A percentile compares a stretch with the other conserved stretches of the same genome.
Evolutionary conservation across 1,139 yeast species (phyloP).

Genomic region (Suhomyces taliae): DNA sequence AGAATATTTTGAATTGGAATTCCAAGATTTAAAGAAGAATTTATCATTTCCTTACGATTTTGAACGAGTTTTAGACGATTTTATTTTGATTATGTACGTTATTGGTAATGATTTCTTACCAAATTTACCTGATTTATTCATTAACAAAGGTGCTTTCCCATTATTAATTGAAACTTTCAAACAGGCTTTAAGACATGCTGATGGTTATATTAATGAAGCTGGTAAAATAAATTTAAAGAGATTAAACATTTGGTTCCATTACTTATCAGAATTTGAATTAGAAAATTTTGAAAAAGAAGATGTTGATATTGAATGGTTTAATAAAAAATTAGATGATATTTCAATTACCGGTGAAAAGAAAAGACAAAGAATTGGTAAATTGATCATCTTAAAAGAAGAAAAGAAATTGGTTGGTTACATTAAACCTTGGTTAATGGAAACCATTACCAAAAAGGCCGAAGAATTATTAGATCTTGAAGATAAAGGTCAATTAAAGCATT

Average conservation of each 20-base stretch:
- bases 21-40: slow-evolving; percentile 64
- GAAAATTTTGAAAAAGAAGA: slow-evolving; percentile 79
- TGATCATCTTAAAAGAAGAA: slow-evolving; percentile 70
- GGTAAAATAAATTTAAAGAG: slow-evolving; percentile 79
- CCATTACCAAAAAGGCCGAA: slow-evolving; percentile 26
- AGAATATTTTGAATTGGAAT: slow-evolving; percentile 88
- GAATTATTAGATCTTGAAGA: slow-evolving; percentile 40
- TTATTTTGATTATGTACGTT: slow-evolving; percentile 86
- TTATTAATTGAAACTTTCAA: slow-evolving; percentile 84
- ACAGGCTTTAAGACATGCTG: slow-evolving; percentile 67
- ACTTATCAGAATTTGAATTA: slow-evolving; percentile 68
- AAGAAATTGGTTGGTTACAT: slow-evolving; percentile 60
- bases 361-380: slow-evolving; percentile 64
- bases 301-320: slow-evolving; percentile 91
- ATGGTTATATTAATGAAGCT: slow-evolving; percentile 81
- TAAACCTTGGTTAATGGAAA: slow-evolving; percentile 67
- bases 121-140: slow-evolving; percentile 89
- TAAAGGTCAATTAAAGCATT: slow-evolving; percentile 46
- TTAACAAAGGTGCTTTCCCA: slow-evolving; percentile 96
- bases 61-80: slow-evolving; percentile 89
- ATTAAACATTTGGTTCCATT: slow-evolving; percentile 71
- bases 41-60: slow-evolving; percentile 74
- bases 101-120: slow-evolving; percentile 99
- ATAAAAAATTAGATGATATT: slow-evolving; percentile 76
- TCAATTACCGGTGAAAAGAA: slow-evolving; percentile 71